Evolutionary conservation across 495 filamentous ascomycete species (phyloP), one percentile per base, ranked within the genome.

Genomic region (Zalerion maritima): DNA sequence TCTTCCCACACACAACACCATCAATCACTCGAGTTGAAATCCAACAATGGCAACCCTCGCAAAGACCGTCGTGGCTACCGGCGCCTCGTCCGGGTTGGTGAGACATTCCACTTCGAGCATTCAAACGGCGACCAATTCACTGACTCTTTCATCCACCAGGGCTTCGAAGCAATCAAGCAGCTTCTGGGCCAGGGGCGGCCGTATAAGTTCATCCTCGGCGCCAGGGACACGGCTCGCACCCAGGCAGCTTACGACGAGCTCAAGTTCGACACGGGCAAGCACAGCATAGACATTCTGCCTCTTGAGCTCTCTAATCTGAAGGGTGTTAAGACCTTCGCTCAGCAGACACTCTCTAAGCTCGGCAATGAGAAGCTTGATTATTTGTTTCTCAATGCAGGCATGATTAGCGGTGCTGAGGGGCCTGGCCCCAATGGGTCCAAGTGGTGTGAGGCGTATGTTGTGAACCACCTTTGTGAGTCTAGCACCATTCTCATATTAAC

Each of bases 41-140:
- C n/a, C n/a, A n/a, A 36, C 21, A 12, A 62, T 60, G 52, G 36
- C 47, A 8, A 31, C 41, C 25, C 31, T 48, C 17, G 41, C 45
- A 20, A 60, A 63, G 30, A 60, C 58, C 6, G 34, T 63, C 27
- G 48, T 63, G 8, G 55, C 58, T 4, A 63, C 58, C 6, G 58
- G 58, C 15, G 49, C 46, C 24, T 49, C 54, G 17, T 63, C 57
- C 7, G 59, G 59, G 24, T 34, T 63, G 34, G 58, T 62, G 48
- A 21, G 37, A n/a, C 4, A 14, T 21, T 11, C 23, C 15, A 8
- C 14, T 20, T 6, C 5, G 12, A 19, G 29, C 15, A 12, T 14
- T 2, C 18, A 25, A 10, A 21, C 4, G 24, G 9, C 27, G 21
- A 3, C 14, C 5, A 13, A 4, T 7, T 12, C 28, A n/a, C 25